Conservation (phyloP, 345 rosid genomes). For the Linum tenue region DNA sequence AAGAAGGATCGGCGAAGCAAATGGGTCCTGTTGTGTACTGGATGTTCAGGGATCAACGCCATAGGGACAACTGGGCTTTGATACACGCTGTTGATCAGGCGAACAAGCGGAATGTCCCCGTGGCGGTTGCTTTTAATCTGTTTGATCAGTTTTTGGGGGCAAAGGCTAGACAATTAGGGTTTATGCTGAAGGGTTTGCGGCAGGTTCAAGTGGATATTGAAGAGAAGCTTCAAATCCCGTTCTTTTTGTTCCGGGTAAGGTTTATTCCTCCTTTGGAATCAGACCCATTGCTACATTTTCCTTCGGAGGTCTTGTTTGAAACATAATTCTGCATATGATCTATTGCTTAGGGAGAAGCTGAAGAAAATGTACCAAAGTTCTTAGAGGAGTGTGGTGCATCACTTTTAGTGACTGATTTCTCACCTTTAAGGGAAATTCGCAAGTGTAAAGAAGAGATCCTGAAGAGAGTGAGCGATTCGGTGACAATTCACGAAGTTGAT, state of each 20-base stretch:
- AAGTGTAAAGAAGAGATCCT: constrained; percentile 65
- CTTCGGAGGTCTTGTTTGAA: neutral
- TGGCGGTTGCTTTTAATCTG: constrained; percentile 80
- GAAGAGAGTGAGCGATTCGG: constrained; percentile 41
- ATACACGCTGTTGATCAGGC: constrained; percentile 88
- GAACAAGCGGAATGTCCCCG: constrained; percentile 54
- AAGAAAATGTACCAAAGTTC: constrained; percentile 68
- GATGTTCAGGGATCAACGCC: constrained; percentile 94
- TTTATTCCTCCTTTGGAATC: neutral
- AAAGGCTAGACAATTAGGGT: constrained; percentile 81
- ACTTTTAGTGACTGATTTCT: constrained; percentile 74
- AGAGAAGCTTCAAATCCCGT: constrained; percentile 52
- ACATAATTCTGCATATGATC: constrained; percentile 3
- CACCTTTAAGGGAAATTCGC: constrained; percentile 58
- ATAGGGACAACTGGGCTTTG: constrained; percentile 83
- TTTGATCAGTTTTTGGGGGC: constrained; percentile 83
- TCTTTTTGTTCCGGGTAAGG: constrained; percentile 61
- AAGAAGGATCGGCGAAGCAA: constrained; percentile 32
- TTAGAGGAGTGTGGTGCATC: constrained; percentile 65
- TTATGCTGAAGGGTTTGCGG: constrained; percentile 73
- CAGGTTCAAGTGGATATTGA: constrained; percentile 40
- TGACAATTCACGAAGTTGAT: constrained; percentile 78
- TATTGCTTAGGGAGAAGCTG: constrained; percentile 66
- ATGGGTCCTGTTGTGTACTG: constrained; percentile 84
- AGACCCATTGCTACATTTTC: neutral